Evolutionary conservation across 495 filamentous ascomycete genomes (phyloP).

Genomic region (Lindgomyces ingoldianus): DNA sequence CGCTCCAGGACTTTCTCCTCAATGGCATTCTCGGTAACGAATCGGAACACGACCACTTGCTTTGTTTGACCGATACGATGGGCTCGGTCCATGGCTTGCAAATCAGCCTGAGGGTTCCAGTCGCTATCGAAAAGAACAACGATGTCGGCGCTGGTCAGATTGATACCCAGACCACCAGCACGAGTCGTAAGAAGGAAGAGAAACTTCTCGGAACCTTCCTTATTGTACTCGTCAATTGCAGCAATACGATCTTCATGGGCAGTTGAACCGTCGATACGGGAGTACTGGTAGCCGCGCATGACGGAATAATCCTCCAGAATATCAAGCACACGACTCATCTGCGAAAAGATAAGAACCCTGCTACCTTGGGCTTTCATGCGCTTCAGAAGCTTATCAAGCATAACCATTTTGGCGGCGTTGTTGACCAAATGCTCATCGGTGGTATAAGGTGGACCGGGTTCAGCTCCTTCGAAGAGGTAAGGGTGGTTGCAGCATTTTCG

Average conservation of each 20-base stretch:
- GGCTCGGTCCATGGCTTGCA: conserved; percentile 98
- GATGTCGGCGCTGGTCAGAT: conserved; percentile 92
- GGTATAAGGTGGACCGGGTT: conserved; percentile 95
- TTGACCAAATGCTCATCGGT: conserved; percentile 94
- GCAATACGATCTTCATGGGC: conserved; percentile 97
- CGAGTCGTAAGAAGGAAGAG: conserved; percentile 96
- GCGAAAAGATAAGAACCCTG: conserved; percentile 95
- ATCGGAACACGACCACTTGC: conserved; percentile 93
- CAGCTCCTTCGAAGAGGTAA: conserved; percentile 96
- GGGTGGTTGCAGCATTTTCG: conserved; percentile 99
- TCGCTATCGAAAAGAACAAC: conserved; percentile 98
- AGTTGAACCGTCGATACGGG: conserved; percentile 95
- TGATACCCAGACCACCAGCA: conserved; percentile 97
- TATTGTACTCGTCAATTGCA: conserved; percentile 98
- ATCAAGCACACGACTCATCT: conserved; percentile 97
- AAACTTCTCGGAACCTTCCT: conserved; percentile 91
- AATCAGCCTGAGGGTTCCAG: conserved; percentile 98
- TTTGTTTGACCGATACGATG: conserved; percentile 99
- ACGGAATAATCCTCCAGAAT: conserved; percentile 99
- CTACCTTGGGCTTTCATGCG: conserved; percentile 83
- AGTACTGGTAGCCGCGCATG: conserved; percentile 91
- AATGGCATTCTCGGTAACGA: conserved; percentile 96
- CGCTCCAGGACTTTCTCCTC: conserved; percentile 98
- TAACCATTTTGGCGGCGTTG: conserved; percentile 96
- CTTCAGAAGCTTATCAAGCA: conserved; percentile 88